Evolutionary conservation across 495 filamentous ascomycete genomes (phyloP).

Genomic region (Neurospora sp.): DNA sequence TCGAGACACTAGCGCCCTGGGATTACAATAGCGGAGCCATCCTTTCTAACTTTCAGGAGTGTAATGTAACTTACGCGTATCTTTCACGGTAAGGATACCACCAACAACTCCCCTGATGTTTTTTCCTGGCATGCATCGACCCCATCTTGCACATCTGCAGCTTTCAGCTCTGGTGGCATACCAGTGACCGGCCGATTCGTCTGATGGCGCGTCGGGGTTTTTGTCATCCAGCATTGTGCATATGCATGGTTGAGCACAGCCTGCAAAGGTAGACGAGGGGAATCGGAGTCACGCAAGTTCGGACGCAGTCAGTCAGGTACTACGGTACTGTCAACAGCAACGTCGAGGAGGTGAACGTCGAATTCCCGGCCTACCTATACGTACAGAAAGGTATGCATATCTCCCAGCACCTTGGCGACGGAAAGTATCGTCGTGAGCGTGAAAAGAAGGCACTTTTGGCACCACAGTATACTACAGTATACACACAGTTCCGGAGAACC

Average conservation of each 20-base stretch:
- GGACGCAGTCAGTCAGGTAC: neutral
- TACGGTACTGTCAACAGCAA: neutral
- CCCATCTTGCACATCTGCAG: conserved; percentile 25
- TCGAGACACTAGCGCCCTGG: neutral
- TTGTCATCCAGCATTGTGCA: conserved; percentile 24
- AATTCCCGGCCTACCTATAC: neutral
- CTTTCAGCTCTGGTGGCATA: conserved; percentile 37
- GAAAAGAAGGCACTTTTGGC: neutral
- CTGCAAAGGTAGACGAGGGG: conserved; percentile 10
- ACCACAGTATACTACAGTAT: neutral
- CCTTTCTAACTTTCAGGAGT: conserved; percentile 3
- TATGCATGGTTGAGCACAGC: conserved; percentile 40
- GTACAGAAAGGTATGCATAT: neutral
- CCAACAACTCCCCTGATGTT: neutral
- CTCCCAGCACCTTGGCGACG: neutral
- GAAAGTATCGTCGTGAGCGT: neutral
- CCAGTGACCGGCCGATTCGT: conserved; percentile 25
- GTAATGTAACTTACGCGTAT: neutral
- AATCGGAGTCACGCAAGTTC: neutral
- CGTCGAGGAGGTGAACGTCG: neutral
- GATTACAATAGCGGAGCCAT: neutral
- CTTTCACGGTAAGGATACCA: conserved; percentile 4
- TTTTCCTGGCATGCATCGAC: neutral
- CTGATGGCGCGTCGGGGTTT: conserved; percentile 19
- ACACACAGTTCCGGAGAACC: neutral